phyloP scores from a whole-genome alignment of 1,139 yeast species.

The Eremothecium coryli region DNA sequence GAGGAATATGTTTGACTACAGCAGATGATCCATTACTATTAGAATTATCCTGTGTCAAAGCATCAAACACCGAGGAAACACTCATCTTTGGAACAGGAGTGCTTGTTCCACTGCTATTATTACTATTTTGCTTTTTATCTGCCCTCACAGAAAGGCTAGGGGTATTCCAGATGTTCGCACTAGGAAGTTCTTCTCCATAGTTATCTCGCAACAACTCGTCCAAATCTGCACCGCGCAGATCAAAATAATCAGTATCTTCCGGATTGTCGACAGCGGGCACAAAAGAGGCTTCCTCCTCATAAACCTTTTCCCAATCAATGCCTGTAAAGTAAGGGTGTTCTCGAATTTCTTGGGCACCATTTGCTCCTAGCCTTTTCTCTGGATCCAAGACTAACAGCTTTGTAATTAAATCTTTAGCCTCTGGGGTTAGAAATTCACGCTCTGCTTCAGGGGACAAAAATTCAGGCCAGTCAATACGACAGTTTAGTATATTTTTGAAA shows the following conservation, averaged over 20 bases:
- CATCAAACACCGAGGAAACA: slow-evolving; percentile 26
- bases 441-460: slow-evolving; percentile 45
- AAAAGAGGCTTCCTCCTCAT: slow-evolving; percentile 71
- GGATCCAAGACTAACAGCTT: slow-evolving; percentile 58
- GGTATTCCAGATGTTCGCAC: slow-evolving; percentile 7
- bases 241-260: slow-evolving; percentile 87
- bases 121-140: slow-evolving; percentile 7
- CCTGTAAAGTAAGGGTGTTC: slow-evolving; percentile 65
- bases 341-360: slow-evolving; percentile 73
- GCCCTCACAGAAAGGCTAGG: slow-evolving; percentile 1
- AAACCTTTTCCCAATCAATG: slow-evolving; percentile 67
- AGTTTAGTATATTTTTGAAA: slow-evolving; percentile 66
- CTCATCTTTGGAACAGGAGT: slow-evolving; percentile 24
- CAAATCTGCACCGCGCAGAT: slow-evolving; percentile 74
- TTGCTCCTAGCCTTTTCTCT: slow-evolving; percentile 55
- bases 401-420: slow-evolving; percentile 65
- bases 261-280: slow-evolving; percentile 75
- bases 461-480: slow-evolving; percentile 79
- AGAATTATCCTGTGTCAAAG: slow-evolving; percentile 15
- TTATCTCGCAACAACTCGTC: slow-evolving; percentile 51
- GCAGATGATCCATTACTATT: slow-evolving; percentile 24
- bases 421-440: slow-evolving; percentile 45
- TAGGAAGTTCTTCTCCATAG: slow-evolving; percentile 31
- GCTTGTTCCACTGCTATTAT: slow-evolving; percentile 21
- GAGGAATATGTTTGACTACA: slow-evolving; percentile 32